Percentiles rank a stretch among this genome's conserved stretches.
These are phyloP conservation scores for Eurotiales sp. DNA, from an alignment of 2,329 filamentous ascomycete species.

Conservation along the genomic window DNA sequence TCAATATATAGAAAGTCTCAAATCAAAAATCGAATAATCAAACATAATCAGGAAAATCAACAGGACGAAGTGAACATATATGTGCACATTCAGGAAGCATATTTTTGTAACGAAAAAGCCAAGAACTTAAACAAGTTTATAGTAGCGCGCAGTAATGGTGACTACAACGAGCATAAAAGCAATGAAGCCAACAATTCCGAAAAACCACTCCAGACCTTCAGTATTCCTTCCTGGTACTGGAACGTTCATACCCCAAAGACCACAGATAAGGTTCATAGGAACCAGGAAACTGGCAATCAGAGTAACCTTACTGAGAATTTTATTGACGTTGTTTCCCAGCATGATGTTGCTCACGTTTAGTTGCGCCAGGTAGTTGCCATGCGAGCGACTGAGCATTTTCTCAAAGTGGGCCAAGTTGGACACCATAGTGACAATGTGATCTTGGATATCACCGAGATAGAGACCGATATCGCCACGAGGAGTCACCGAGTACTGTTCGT, in stretches of 20 bases:
- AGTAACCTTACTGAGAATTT: conserved; percentile 90
- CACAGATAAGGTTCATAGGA: conserved; percentile 85
- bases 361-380: conserved; percentile 95
- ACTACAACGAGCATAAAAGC: conserved; percentile 37
- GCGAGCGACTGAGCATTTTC: conserved; percentile 90
- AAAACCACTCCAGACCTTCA: conserved; percentile 44
- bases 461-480: conserved; percentile 94
- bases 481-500: conserved; percentile 92
- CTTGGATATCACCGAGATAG: conserved; percentile 95
- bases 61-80: background rate
- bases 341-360: conserved; percentile 87
- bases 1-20: background rate
- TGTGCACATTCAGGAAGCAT: background rate
- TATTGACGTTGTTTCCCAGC: conserved; percentile 83
- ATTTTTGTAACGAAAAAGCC: background rate
- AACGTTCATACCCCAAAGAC: conserved; percentile 52
- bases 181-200: conserved; percentile 48
- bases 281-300: conserved; percentile 93
- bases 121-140: conserved; percentile 36
- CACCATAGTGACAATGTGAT: conserved; percentile 99
- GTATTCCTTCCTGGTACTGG: conserved; percentile 39
- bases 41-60: background rate
- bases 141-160: conserved; percentile 37
- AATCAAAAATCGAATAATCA: background rate
- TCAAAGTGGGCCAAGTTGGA: conserved; percentile 93